A percentile compares a stretch with the other conserved stretches of the same genome.
Evolutionary conservation across 1,284 basidiomycete species (phyloP).

Genomic region (Termitomyces sp.): DNA sequence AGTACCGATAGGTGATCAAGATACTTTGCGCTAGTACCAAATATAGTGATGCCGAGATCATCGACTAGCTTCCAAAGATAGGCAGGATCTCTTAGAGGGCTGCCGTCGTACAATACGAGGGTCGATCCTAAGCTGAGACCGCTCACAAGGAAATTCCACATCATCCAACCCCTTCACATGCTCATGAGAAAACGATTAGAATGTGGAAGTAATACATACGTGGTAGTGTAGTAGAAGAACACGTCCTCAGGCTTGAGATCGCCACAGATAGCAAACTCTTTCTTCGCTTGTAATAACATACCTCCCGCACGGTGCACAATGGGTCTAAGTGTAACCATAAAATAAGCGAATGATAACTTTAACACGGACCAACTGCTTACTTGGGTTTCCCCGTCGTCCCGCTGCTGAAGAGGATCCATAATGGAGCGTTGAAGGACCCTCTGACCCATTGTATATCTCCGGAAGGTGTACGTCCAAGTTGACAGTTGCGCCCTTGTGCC

Average conservation of each 20-base stretch:
- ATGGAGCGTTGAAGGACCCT: conserved; percentile 72
- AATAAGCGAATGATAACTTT: conserved; percentile 8
- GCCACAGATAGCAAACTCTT: conserved; percentile 77
- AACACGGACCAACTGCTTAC: conserved; percentile 31
- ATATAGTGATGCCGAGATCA: conserved; percentile 71
- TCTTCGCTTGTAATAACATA: conserved; percentile 80
- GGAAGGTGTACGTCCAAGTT: conserved; percentile 42
- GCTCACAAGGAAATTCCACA: conserved; percentile 79
- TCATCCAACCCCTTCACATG: conserved; percentile 71
- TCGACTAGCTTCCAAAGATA: conserved; percentile 75
- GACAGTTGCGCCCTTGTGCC: conserved; percentile 35
- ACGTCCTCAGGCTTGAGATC: conserved; percentile 69
- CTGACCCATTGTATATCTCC: conserved; percentile 59
- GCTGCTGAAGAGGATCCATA: conserved; percentile 86
- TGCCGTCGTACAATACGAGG: conserved; percentile 81
- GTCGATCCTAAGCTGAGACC: conserved; percentile 70
- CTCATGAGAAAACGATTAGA: conserved; percentile 10
- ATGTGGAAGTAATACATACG: conserved; percentile 47
- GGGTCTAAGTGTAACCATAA: conserved; percentile 41
- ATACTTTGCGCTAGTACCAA: conserved; percentile 82
- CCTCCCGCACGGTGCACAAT: conserved; percentile 85
- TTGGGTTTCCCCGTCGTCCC: conserved; percentile 78
- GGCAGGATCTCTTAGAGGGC: conserved; percentile 68
- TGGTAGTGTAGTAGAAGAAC: conserved; percentile 86
- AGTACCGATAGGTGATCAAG: conserved; percentile 69